Evolutionary conservation across 495 filamentous ascomycete genomes (phyloP).

Genomic region (Penicillium cosmopolitanum): DNA sequence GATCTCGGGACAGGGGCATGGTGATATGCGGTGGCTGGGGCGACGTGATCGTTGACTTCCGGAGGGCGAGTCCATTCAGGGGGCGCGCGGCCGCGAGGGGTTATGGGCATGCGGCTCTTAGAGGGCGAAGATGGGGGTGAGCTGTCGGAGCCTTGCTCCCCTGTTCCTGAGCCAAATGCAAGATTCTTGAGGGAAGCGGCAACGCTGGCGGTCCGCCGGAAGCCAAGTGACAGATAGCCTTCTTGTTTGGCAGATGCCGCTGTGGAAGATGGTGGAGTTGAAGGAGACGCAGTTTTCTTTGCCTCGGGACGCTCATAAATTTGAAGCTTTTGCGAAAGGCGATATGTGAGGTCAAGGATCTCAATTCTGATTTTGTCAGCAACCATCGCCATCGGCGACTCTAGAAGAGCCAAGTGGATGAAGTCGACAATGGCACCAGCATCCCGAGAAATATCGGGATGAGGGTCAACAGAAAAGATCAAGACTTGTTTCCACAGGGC

Average conservation of each 20-base stretch:
- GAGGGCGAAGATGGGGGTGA: constrained; percentile 37
- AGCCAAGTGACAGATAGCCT: constrained; percentile 65
- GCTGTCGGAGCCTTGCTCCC: constrained; percentile 33
- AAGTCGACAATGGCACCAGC: constrained; percentile 82
- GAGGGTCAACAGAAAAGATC: constrained; percentile 88
- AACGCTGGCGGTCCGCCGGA: constrained; percentile 71
- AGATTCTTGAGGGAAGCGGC: constrained; percentile 72
- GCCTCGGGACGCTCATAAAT: constrained; percentile 41
- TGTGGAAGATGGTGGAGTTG: constrained; percentile 51
- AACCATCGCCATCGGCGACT: constrained; percentile 71
- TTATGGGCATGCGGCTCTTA: constrained; percentile 48
- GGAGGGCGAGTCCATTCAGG: constrained; percentile 76
- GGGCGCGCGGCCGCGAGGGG: constrained; percentile 60
- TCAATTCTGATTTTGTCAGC: constrained; percentile 77
- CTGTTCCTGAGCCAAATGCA: constrained; percentile 54
- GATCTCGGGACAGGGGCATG: constrained; percentile 76
- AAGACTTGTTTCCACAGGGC: constrained; percentile 93
- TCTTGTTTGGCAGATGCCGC: constrained; percentile 56
- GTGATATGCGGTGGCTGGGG: constrained; percentile 71
- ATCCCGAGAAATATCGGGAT: constrained; percentile 88
- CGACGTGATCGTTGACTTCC: constrained; percentile 74
- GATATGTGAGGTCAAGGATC: constrained; percentile 63
- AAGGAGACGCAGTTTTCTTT: constrained; percentile 47
- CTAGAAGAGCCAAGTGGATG: constrained; percentile 73
- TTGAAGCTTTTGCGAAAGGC: constrained; percentile 53